Evolutionary conservation across 441 rosid species (phyloP).

Genomic region (Populus hybrid): DNA sequence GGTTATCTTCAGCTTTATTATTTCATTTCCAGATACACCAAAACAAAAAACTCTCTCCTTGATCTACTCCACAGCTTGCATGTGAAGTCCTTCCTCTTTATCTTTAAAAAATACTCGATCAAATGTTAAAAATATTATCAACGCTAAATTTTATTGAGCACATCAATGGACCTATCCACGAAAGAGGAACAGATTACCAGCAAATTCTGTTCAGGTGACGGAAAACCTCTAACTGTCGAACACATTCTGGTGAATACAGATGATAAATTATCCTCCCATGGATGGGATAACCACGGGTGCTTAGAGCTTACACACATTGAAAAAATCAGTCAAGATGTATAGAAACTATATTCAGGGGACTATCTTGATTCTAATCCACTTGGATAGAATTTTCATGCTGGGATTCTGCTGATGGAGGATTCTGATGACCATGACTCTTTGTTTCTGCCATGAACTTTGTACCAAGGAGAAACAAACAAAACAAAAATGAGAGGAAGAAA

Average conservation of each 20-base stretch:
- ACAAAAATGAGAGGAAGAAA: not conserved
- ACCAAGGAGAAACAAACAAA: not conserved
- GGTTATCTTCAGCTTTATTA: not conserved
- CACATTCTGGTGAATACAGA: not conserved
- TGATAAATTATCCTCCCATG: not conserved
- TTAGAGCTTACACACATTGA: not conserved
- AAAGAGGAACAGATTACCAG: not conserved
- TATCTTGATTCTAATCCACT: not conserved
- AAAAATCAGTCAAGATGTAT: not conserved
- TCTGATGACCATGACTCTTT: not conserved
- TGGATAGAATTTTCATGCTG: not conserved
- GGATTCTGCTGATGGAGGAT: not conserved
- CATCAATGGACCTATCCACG: not conserved
- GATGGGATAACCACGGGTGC: not conserved
- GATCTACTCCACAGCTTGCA: not conserved
- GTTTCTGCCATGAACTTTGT: not conserved
- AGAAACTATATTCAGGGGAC: not conserved
- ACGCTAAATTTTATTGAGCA: not conserved
- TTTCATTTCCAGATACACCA: not conserved
- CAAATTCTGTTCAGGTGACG: not conserved
- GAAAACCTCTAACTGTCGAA: not conserved
- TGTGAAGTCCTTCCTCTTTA: not conserved
- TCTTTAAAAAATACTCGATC: not conserved
- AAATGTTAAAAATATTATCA: not conserved
- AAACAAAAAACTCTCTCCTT: not conserved